phyloP scores from a whole-genome alignment of 192 early-diverging fungal genomes.

The Spizellomyces sp. region DNA sequence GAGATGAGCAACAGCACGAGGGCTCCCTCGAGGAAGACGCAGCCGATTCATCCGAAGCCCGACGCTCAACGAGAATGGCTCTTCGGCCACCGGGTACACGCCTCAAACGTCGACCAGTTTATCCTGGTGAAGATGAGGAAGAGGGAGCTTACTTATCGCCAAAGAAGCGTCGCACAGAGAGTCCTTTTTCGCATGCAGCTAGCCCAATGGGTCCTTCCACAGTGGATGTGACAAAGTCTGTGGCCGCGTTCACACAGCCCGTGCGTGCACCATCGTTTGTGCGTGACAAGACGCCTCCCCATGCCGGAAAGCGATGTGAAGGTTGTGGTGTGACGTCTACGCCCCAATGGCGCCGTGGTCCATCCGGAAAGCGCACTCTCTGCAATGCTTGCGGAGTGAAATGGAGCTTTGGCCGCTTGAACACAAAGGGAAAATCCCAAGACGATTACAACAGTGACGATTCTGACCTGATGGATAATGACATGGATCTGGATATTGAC shows the following conservation, averaged over 20 bases:
- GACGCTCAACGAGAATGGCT: slow-evolving; percentile 29
- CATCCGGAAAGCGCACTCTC: slow-evolving; percentile 85
- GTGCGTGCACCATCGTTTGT: background rate
- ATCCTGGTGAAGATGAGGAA: slow-evolving; percentile 38
- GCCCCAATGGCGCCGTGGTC: slow-evolving; percentile 93
- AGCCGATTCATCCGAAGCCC: slow-evolving; percentile 1
- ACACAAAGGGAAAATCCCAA: slow-evolving; percentile 10
- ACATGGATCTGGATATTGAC: slow-evolving; percentile 7
- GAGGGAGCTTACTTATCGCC: slow-evolving; percentile 4
- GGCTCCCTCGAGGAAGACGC: too few species aligned
- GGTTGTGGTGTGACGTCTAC: slow-evolving; percentile 83
- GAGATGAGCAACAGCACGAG: background rate
- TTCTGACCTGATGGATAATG: background rate
- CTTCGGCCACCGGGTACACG: slow-evolving; percentile 30
- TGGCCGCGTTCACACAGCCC: background rate
- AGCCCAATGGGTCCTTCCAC: slow-evolving; percentile 2
- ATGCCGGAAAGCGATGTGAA: slow-evolving; percentile 42
- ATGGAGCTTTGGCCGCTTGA: slow-evolving; percentile 42
- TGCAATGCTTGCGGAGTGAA: slow-evolving; percentile 92
- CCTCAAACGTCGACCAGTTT: slow-evolving; percentile 10
- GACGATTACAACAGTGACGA: slow-evolving; percentile 3
- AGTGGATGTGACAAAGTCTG: background rate
- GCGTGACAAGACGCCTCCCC: slow-evolving; percentile 30
- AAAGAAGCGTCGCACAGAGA: slow-evolving; percentile 11
- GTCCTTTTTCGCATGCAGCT: slow-evolving; percentile 7